A percentile compares a stretch with the other conserved stretches of the same genome.
Evolutionary conservation across 352 stramenopile genomes (phyloP).

Genomic region (Pythium oligandrum): DNA sequence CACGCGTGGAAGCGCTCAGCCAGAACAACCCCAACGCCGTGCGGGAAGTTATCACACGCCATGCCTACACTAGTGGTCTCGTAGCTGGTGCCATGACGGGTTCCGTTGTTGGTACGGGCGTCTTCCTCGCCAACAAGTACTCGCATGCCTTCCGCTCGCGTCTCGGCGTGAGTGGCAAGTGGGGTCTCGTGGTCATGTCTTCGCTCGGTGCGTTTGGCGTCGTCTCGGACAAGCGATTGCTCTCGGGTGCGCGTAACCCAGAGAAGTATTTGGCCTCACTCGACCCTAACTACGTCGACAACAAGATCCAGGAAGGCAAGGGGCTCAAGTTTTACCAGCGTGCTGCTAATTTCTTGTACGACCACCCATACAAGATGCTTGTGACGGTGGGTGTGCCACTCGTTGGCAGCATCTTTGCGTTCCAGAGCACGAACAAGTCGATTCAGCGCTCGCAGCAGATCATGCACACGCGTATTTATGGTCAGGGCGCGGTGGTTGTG

Average conservation of each 20-base stretch:
- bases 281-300: conserved; percentile 39
- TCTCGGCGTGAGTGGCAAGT: conserved; percentile 69
- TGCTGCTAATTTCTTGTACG: conserved; percentile 71
- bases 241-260: conserved; percentile 63
- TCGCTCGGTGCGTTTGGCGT: conserved; percentile 63
- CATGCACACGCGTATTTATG: conserved; percentile 86
- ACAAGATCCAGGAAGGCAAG: conserved; percentile 23
- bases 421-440: conserved; percentile 63
- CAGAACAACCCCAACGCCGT: conserved; percentile 36
- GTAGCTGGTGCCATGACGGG: conserved; percentile 35
- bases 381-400: conserved; percentile 46
- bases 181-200: conserved; percentile 55
- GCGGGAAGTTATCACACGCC: conserved; percentile 62
- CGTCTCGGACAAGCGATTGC: conserved; percentile 54
- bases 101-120: conserved; percentile 21
- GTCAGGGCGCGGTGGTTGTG: conserved; percentile 59
- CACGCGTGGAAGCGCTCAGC: conserved; percentile 12
- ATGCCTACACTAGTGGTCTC: conserved; percentile 59
- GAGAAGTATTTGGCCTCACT: conserved; percentile 62
- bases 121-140: conserved; percentile 51
- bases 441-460: conserved; percentile 79
- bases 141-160: conserved; percentile 66
- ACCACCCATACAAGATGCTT: conserved; percentile 70
- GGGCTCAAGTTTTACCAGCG: conserved; percentile 55
- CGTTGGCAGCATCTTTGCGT: conserved; percentile 67